Percentiles rank a stretch among this genome's conserved stretches.
These are phyloP conservation scores for Exophiala mesophila DNA, from an alignment of 2,329 filamentous ascomycete species.

Conservation along the genomic window DNA sequence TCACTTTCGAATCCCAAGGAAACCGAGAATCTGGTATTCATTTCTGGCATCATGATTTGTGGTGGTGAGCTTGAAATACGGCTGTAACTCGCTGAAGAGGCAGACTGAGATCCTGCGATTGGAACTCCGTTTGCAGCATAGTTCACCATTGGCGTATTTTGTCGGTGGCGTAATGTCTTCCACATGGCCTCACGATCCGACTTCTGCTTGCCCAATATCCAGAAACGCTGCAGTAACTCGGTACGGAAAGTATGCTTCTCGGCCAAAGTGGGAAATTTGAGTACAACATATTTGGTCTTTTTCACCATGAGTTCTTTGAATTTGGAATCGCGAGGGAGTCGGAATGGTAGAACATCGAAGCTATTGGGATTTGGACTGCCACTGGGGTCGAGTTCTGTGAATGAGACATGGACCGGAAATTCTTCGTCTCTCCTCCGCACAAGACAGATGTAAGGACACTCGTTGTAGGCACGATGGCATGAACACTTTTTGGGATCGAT, in stretches of 20 bases:
- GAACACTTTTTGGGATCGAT: slow-evolving; percentile 6
- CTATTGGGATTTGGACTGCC: slow-evolving; percentile 7
- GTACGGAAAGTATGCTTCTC: slow-evolving; percentile 5
- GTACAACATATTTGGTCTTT: slow-evolving; percentile 3
- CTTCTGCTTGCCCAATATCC: slow-evolving; percentile 1
- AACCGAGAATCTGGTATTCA: neutral
- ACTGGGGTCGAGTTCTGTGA: slow-evolving; percentile 1
- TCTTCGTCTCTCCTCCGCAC: neutral
- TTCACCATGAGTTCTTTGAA: slow-evolving; percentile 3
- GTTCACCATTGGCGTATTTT: slow-evolving; percentile 1
- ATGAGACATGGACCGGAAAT: slow-evolving; percentile 1
- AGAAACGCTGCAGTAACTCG: slow-evolving; percentile 1
- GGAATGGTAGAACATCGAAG: slow-evolving; percentile 8
- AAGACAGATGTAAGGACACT: slow-evolving; percentile 5
- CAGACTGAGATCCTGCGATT: neutral
- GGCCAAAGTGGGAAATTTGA: slow-evolving; percentile 1
- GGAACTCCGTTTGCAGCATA: neutral
- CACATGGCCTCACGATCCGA: neutral
- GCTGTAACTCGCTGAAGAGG: neutral
- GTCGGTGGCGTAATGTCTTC: neutral
- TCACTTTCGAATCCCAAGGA: neutral
- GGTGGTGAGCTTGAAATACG: slow-evolving; percentile 2
- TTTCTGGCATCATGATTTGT: neutral
- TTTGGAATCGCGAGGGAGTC: slow-evolving; percentile 2
- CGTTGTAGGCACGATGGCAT: slow-evolving; percentile 5